Evolutionary conservation across 2,329 filamentous ascomycete genomes (phyloP).

Genomic region (Decorospora gaudefroyi): DNA sequence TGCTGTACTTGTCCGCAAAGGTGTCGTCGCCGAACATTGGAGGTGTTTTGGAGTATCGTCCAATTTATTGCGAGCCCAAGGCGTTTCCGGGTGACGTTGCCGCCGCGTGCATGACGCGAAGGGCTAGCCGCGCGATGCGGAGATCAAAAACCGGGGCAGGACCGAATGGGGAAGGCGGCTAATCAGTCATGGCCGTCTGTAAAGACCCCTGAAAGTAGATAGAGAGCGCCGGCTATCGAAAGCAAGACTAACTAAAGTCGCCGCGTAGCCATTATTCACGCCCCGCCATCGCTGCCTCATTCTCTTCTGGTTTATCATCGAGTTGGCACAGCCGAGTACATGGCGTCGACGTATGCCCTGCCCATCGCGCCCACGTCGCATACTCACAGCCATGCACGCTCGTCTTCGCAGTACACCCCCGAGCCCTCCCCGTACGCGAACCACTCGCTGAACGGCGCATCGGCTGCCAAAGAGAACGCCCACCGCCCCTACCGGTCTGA

Average conservation of each 20-base stretch:
- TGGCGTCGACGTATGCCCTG: slow-evolving; percentile 55
- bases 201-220: slow-evolving; percentile 30
- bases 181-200: slow-evolving; percentile 17
- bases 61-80: slow-evolving; percentile 22
- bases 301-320: too few relatives aligned
- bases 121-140: slow-evolving; percentile 17
- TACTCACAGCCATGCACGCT: slow-evolving; percentile 46
- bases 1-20: slow-evolving; percentile 25
- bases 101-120: slow-evolving; percentile 14
- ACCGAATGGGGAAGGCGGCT: slow-evolving; percentile 23
- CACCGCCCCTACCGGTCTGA: slow-evolving; percentile 42
- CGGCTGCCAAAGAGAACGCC: slow-evolving; percentile 31
- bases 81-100: slow-evolving; percentile 20
- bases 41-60: slow-evolving; percentile 16
- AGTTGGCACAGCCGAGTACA: too few relatives aligned
- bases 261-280: slow-evolving; percentile 13
- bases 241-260: slow-evolving; percentile 9
- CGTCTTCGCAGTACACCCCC: slow-evolving; percentile 45
- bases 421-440: slow-evolving; percentile 32
- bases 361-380: slow-evolving; percentile 44
- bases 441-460: slow-evolving; percentile 22
- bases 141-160: slow-evolving; percentile 20
- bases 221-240: slow-evolving; percentile 16
- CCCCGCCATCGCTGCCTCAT: too few relatives aligned
- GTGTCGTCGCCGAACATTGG: slow-evolving; percentile 43